Evolutionary conservation across 192 early-diverging fungal genomes (phyloP), one percentile per base, ranked within the genome.

Genomic region (Lobulomyces angularis): DNA sequence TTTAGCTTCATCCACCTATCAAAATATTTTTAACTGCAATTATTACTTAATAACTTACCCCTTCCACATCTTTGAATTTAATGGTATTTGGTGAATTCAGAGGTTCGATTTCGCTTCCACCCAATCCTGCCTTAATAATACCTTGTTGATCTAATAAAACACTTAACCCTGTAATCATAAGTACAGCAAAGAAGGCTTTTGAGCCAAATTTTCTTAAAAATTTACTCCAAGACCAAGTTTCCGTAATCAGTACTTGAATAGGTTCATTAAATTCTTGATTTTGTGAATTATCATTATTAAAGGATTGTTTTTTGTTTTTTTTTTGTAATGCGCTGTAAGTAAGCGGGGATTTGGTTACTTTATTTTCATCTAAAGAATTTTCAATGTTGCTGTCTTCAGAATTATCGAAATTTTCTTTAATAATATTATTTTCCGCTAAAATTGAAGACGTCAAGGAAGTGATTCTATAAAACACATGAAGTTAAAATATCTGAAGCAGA

Each of bases 1-100:
- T 55, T 99, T 99, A 19, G 95, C 93, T 53, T 99, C 95, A 37
- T 95, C 90, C 24, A 93, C 89, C 22, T 93, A 92, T n/a, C n/a
- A n/a, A n/a, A n/a, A n/a, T n/a, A n/a, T n/a, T n/a, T n/a, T n/a
- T 14, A n/a, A n/a, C n/a, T n/a, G n/a, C n/a, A n/a, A n/a, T n/a
- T n/a, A n/a, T n/a, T n/a, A n/a, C n/a, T n/a, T n/a, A n/a, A n/a
- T n/a, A n/a, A n/a, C n/a, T n/a, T n/a, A n/a, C n/a, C n/a, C n/a
- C n/a, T n/a, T n/a, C n/a, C n/a, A n/a, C n/a, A n/a, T n/a, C n/a
- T n/a, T n/a, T n/a, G n/a, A n/a, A n/a, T n/a, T n/a, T n/a, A n/a
- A n/a, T n/a, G n/a, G n/a, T n/a, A n/a, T n/a, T n/a, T n/a, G n/a
- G n/a, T n/a, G n/a, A n/a, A n/a, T n/a, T n/a, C n/a, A n/a, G n/a